phyloP scores from a whole-genome alignment of 768 basidiomycete species.

The Melanogaster broomeanus region DNA sequence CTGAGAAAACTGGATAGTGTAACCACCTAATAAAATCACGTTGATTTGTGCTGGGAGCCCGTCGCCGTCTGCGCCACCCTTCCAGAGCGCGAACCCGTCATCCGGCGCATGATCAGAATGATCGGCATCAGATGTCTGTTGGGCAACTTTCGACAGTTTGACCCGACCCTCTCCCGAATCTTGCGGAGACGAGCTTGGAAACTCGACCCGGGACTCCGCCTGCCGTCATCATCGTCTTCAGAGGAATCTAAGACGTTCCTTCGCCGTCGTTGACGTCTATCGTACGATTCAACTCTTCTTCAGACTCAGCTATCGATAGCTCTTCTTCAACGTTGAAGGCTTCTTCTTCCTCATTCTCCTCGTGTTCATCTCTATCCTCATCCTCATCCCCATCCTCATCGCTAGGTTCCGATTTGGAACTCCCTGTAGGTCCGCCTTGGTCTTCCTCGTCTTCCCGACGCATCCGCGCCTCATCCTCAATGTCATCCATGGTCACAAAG shows the following conservation, averaged over 20 bases:
- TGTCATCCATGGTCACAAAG: conserved; percentile 66
- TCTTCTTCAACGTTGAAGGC: conserved; percentile 45
- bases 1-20: too few species aligned
- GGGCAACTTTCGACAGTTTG: conserved; percentile 10
- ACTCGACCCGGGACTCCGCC: conserved; percentile 30
- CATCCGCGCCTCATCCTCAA: conserved; percentile 55
- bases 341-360: conserved; percentile 40
- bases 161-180: conserved; percentile 28
- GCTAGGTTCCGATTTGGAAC: conserved; percentile 26
- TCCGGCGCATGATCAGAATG: too few species aligned
- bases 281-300: conserved; percentile 1
- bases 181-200: conserved; percentile 40
- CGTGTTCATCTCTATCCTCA: conserved; percentile 27
- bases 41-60: too few species aligned
- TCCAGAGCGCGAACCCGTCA: too few species aligned
- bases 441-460: conserved; percentile 48
- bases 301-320: conserved; percentile 40
- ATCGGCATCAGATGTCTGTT: too few species aligned
- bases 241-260: conserved; percentile 30
- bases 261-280: conserved; percentile 19
- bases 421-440: conserved; percentile 22
- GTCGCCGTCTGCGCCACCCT: too few species aligned
- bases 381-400: conserved; percentile 35
- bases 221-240: conserved; percentile 40
- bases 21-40: too few species aligned